These are phyloP conservation scores for Colletotrichum higginsianum DNA, from an alignment of 2,329 filamentous ascomycete species.

Conservation along the genomic window DNA sequence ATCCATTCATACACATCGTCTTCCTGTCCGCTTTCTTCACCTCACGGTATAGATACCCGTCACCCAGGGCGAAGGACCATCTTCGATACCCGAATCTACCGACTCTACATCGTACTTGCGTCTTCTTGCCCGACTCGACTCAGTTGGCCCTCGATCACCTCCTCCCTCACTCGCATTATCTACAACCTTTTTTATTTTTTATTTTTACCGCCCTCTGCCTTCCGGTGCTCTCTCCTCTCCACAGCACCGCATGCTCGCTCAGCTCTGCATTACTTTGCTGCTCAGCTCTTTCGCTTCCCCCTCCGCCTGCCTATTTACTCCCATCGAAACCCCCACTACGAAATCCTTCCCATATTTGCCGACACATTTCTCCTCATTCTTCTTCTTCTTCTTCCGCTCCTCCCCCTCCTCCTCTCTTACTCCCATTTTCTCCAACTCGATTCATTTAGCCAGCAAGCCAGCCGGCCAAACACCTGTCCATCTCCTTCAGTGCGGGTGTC, in stretches of 20 bases:
- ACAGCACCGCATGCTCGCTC: neutral
- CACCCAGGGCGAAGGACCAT: neutral
- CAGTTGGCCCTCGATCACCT: neutral
- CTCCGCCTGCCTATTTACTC: neutral
- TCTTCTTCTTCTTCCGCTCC: too few species aligned
- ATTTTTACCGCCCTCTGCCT: neutral
- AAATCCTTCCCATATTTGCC: slow-evolving; percentile 3
- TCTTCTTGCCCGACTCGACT: slow-evolving; percentile 17
- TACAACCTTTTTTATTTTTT: neutral
- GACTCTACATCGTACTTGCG: neutral
- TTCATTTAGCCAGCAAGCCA: neutral
- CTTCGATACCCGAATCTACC: neutral
- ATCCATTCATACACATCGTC: slow-evolving; percentile 12
- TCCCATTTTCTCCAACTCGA: slow-evolving; percentile 11
- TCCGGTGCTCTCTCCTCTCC: neutral
- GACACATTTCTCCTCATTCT: neutral
- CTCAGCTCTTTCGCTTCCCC: neutral
- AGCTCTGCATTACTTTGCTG: neutral
- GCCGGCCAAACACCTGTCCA: too few species aligned
- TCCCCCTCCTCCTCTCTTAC: neutral
- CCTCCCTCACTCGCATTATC: neutral
- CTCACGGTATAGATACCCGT: slow-evolving; percentile 2
- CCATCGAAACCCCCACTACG: slow-evolving; percentile 3
- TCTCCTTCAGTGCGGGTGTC: neutral
- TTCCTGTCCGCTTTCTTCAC: slow-evolving; percentile 5